Evolutionary conservation across 306 rosid species (phyloP), one percentile per base, ranked within the genome.

Genomic region (Vigna trinervia): DNA sequence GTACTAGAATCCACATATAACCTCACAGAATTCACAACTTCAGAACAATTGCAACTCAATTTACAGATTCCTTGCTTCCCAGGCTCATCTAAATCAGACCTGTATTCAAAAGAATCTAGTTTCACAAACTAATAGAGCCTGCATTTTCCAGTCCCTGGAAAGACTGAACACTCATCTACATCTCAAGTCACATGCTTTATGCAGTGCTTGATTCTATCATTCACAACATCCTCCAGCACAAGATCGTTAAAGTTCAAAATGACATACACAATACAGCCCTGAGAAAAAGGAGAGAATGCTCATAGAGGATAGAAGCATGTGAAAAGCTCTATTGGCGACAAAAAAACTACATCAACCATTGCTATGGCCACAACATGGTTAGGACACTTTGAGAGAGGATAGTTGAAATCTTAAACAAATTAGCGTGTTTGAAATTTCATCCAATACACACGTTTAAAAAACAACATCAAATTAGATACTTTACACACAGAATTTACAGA

Each of bases 101-200:
- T 67, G 47, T 34, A 28, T 20, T 56, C 63, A 10, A 23, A 47
- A 41, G 17, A 48, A 71, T 50, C 28, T 45, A 20, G 28, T 59
- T 69, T 58, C 28, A 43, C 67, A n/a, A 48, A 72, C 72, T 79
- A 86, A 76, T 86, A 83, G 39, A 93, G 86, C 80, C 71, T 87
- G 86, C 98, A 94, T 82, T 88, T 91, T 66, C 88, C 86, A 46
- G 97, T 92, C 52, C 99, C 97, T 5, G 89, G 89, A 85, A 97
- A 95, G 74, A 85, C 89, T 46, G 83, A 85, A 73, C 96, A 95
- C 86, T 90, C 97, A 0, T 83, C 87, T 66, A 84, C 94, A 41
- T 85, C 97, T 78, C 97, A 94, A 47, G 86, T 85, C 63, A 86
- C 90, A 77, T 87, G 97, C 84, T 85, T 88, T 69, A 92, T 79